phyloP scores from a whole-genome alignment of 108 stramenopile genomes.

The Fragilaria crotonensis region DNA sequence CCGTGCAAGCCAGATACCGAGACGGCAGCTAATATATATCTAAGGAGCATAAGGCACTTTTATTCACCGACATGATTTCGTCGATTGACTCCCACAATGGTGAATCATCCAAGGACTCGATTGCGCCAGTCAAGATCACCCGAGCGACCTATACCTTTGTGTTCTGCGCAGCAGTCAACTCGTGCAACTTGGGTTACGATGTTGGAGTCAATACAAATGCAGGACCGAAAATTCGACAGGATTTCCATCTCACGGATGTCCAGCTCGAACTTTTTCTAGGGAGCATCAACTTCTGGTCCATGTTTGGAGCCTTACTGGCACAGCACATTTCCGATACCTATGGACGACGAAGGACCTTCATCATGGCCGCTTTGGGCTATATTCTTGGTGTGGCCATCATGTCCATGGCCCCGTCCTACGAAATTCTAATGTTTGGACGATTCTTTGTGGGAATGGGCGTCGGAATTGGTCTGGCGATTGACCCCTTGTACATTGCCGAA shows the following conservation, averaged over 20 bases:
- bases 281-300: constrained; percentile 42
- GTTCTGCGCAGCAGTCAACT: constrained; percentile 52
- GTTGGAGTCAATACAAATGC: constrained; percentile 51
- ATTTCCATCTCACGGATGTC: constrained; percentile 21
- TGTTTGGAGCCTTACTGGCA: constrained; percentile 38
- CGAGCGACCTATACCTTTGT: constrained; percentile 16
- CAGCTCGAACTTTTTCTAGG: constrained; percentile 51
- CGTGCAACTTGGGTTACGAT: constrained; percentile 63
- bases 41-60: too few relatives aligned
- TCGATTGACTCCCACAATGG: too few relatives aligned
- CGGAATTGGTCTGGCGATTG: constrained; percentile 59
- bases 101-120: neutral
- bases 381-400: constrained; percentile 42
- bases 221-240: constrained; percentile 27
- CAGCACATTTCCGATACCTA: constrained; percentile 29
- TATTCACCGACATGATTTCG: too few relatives aligned
- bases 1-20: too few relatives aligned
- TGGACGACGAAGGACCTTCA: constrained; percentile 41
- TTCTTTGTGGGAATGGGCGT: constrained; percentile 56
- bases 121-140: neutral
- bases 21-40: too few relatives aligned
- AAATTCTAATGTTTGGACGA: constrained; percentile 43
- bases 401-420: constrained; percentile 21
- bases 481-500: constrained; percentile 67
- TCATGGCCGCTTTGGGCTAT: constrained; percentile 44